phyloP scores from a whole-genome alignment of 2,329 filamentous ascomycete genomes.

The Hortaea sp. region DNA sequence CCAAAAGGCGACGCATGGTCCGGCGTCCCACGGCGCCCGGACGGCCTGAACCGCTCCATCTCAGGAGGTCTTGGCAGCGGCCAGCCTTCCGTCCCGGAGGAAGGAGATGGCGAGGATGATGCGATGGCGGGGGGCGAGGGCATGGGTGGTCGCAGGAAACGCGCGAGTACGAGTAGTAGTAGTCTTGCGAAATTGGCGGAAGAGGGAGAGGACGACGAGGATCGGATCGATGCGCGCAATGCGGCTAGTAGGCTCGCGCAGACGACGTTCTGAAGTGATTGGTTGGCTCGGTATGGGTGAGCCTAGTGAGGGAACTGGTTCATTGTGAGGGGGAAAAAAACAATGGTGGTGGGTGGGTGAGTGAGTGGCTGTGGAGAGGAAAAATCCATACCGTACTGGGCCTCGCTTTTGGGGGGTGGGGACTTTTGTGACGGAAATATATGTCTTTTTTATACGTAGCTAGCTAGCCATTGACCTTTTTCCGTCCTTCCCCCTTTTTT shows the following conservation, averaged over 20 bases:
- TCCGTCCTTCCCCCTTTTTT: too few relatives aligned
- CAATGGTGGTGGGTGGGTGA: too few relatives aligned
- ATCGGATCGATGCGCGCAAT: slow-evolving; percentile 89
- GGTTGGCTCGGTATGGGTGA: neutral
- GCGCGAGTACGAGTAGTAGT: slow-evolving; percentile 38
- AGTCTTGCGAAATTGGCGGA: slow-evolving; percentile 45
- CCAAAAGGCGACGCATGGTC: slow-evolving; percentile 99
- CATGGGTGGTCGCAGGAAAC: slow-evolving; percentile 36
- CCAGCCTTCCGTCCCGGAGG: slow-evolving; percentile 31
- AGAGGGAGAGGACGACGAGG: slow-evolving; percentile 69
- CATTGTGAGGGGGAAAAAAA: too few relatives aligned
- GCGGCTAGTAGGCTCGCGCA: slow-evolving; percentile 87
- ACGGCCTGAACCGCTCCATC: slow-evolving; percentile 67
- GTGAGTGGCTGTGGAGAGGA: too few relatives aligned
- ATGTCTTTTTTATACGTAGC: too few relatives aligned
- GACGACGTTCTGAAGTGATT: slow-evolving; percentile 63
- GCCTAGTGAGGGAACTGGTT: too few relatives aligned
- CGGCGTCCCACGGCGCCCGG: slow-evolving; percentile 73
- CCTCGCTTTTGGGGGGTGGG: too few relatives aligned
- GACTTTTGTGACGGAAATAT: too few relatives aligned
- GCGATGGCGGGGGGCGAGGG: slow-evolving; percentile 32
- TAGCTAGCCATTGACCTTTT: too few relatives aligned
- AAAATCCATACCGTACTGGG: too few relatives aligned
- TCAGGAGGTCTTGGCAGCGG: slow-evolving; percentile 56
- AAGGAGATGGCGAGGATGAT: slow-evolving; percentile 41